Conservation (phyloP, 805 yeast genomes). For the Starmerella sp. region DNA sequence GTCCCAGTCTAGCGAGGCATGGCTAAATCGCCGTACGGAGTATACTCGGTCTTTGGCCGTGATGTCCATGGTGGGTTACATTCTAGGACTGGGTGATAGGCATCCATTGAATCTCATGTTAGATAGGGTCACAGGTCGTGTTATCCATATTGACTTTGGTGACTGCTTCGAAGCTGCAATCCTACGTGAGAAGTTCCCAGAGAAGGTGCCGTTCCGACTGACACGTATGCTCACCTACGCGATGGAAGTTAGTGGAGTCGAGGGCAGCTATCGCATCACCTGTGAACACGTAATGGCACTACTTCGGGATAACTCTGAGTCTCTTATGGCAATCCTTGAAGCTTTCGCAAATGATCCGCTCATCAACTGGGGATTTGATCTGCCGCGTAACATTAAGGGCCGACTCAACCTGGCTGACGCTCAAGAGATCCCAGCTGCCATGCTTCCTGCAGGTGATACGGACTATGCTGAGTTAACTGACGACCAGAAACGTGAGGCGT, state of each 20-base stretch:
- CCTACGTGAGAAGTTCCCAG: slow-evolving; percentile 92
- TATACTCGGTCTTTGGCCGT: slow-evolving; percentile 93
- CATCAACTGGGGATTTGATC: slow-evolving; percentile 96
- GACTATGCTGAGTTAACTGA: slow-evolving; percentile 20
- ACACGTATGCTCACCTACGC: slow-evolving; percentile 97
- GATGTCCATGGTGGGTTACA: slow-evolving; percentile 98
- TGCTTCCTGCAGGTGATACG: slow-evolving; percentile 5
- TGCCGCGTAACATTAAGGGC: slow-evolving; percentile 40
- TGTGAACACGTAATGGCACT: slow-evolving; percentile 97
- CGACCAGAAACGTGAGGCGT: slow-evolving; percentile 20
- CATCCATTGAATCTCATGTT: slow-evolving; percentile 96
- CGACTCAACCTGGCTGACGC: slow-evolving; percentile 11
- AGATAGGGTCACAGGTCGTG: slow-evolving; percentile 88
- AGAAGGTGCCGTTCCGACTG: slow-evolving; percentile 91
- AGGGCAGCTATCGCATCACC: slow-evolving; percentile 91
- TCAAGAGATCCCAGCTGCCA: slow-evolving; percentile 6
- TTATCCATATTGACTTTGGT: slow-evolving; percentile 95
- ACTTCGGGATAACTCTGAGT: slow-evolving; percentile 84
- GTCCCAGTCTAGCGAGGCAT: slow-evolving; percentile 89
- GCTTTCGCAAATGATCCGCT: slow-evolving; percentile 98
- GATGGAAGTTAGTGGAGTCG: slow-evolving; percentile 98
- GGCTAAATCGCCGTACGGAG: slow-evolving; percentile 95
- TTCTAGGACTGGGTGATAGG: slow-evolving; percentile 91
- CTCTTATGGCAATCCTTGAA: slow-evolving; percentile 93
- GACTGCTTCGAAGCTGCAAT: slow-evolving; percentile 99